Evolutionary conservation across 2,329 filamentous ascomycete species (phyloP).

Genomic region (Claviceps sp.): DNA sequence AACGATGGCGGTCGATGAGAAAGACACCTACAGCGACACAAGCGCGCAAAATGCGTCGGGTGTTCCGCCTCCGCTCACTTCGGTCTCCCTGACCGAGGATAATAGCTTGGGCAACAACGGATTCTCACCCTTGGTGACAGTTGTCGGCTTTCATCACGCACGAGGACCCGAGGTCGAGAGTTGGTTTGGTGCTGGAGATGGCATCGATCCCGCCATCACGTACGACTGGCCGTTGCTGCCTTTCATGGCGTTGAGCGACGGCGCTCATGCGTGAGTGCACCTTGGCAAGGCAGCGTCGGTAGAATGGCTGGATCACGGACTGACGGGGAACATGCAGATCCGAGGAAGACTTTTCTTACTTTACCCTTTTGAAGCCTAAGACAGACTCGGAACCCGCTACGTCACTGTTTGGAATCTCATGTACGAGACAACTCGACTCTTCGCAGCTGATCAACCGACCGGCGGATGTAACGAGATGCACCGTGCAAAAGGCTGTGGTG

Average conservation of each 20-base stretch:
- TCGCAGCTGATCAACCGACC: constrained; percentile 64
- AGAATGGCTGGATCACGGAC: not conserved
- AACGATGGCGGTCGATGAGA: constrained; percentile 1
- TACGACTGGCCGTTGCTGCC: constrained; percentile 87
- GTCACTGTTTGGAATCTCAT: constrained; percentile 90
- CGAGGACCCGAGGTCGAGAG: constrained; percentile 83
- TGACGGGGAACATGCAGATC: constrained; percentile 35
- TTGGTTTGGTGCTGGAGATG: constrained; percentile 71
- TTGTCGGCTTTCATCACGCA: constrained; percentile 77
- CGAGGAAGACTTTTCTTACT: constrained; percentile 96
- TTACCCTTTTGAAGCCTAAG: constrained; percentile 65
- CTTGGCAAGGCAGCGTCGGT: not conserved
- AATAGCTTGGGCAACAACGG: constrained; percentile 19
- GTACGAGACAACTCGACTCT: constrained; percentile 81
- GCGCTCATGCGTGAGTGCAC: constrained; percentile 69
- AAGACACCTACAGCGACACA: not conserved
- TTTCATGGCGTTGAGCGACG: constrained; percentile 94
- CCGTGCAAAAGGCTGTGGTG: constrained; percentile 95
- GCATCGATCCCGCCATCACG: constrained; percentile 61
- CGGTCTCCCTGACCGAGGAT: constrained; percentile 18
- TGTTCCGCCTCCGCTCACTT: constrained; percentile 18
- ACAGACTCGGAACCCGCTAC: constrained; percentile 45
- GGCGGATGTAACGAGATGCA: constrained; percentile 86
- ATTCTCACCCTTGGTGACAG: constrained; percentile 58
- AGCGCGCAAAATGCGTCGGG: constrained; percentile 13